Percentiles rank a stretch among this genome's conserved stretches.
phyloP scores from a whole-genome alignment of 192 early-diverging fungal species.

The Gorgonomyces haynaldii region DNA sequence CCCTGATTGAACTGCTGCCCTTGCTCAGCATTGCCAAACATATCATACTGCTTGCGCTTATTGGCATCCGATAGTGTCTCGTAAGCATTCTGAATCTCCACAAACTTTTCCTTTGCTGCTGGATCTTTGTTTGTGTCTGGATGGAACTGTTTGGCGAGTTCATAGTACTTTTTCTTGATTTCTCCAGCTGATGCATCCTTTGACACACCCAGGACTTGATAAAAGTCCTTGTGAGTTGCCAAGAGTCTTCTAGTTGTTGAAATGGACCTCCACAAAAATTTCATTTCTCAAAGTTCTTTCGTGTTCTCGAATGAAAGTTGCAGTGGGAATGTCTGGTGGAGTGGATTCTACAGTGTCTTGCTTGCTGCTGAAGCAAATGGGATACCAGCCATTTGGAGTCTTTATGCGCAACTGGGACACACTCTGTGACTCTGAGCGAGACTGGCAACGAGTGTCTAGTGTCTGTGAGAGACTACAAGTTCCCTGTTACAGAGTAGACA shows the following conservation, averaged over 20 bases:
- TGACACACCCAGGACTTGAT: constrained; percentile 72
- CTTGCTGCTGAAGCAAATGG: constrained; percentile 52
- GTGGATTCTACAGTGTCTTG: constrained; percentile 88
- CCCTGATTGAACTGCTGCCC: constrained; percentile 8
- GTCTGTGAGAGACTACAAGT: constrained; percentile 63
- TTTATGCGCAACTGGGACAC: constrained; percentile 97
- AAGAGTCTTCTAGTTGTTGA: not conserved
- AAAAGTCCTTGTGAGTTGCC: constrained; percentile 58
- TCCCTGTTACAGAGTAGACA: constrained; percentile 24
- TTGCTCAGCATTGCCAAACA: constrained; percentile 57
- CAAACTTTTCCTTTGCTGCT: constrained; percentile 87
- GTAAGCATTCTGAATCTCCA: constrained; percentile 96
- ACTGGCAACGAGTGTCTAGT: constrained; percentile 65
- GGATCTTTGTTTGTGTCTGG: constrained; percentile 95
- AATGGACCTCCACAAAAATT: too few species aligned
- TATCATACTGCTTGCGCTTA: constrained; percentile 86
- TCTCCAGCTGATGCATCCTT: constrained; percentile 68
- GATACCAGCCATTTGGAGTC: constrained; percentile 57
- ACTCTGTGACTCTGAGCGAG: constrained; percentile 61
- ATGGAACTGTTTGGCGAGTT: constrained; percentile 93
- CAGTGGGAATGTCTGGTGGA: constrained; percentile 85
- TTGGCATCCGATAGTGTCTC: constrained; percentile 80
- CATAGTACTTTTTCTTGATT: constrained; percentile 97
- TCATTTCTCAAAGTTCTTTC: not conserved
- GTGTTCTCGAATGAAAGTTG: constrained; percentile 26